Evolutionary conservation across 2,329 filamentous ascomycete genomes (phyloP).

Genomic region (Ophiocordyceps camponoti-rufipedis): DNA sequence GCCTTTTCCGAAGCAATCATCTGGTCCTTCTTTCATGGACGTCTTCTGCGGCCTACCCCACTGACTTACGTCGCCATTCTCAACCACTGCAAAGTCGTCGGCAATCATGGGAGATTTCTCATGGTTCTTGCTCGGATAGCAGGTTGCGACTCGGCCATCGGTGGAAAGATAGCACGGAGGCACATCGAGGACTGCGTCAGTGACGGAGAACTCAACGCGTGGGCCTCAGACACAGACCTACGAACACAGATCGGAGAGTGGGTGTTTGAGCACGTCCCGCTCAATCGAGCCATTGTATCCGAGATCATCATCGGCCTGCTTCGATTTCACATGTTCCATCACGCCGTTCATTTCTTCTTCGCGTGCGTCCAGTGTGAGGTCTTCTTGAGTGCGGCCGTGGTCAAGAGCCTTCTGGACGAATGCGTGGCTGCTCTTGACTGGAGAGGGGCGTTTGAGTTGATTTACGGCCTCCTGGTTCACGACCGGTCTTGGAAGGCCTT

Average conservation of each 20-base stretch:
- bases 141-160: constrained; percentile 20
- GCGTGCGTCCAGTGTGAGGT: constrained; percentile 18
- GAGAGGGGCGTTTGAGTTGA: constrained; percentile 13
- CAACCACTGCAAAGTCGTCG: constrained; percentile 26
- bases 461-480: constrained; percentile 10
- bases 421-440: constrained; percentile 23
- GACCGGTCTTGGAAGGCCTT: constrained; percentile 9
- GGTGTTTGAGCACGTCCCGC: constrained; percentile 19
- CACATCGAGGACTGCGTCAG: constrained; percentile 13
- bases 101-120: constrained; percentile 23
- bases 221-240: constrained; percentile 10
- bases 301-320: constrained; percentile 29
- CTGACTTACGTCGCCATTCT: constrained; percentile 30
- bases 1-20: constrained; percentile 34
- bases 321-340: constrained; percentile 23
- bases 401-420: constrained; percentile 21
- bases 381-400: constrained; percentile 11
- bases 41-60: constrained; percentile 25
- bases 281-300: constrained; percentile 22
- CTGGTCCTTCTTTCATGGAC: constrained; percentile 27
- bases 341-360: constrained; percentile 24
- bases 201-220: constrained; percentile 9
- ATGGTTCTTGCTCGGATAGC: constrained; percentile 25
- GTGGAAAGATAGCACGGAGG: constrained; percentile 19
- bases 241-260: constrained; percentile 13